These are phyloP conservation scores for Dioscorea zingiberensis DNA, from an alignment of 106 monocot genomes.

Conservation along the genomic window DNA sequence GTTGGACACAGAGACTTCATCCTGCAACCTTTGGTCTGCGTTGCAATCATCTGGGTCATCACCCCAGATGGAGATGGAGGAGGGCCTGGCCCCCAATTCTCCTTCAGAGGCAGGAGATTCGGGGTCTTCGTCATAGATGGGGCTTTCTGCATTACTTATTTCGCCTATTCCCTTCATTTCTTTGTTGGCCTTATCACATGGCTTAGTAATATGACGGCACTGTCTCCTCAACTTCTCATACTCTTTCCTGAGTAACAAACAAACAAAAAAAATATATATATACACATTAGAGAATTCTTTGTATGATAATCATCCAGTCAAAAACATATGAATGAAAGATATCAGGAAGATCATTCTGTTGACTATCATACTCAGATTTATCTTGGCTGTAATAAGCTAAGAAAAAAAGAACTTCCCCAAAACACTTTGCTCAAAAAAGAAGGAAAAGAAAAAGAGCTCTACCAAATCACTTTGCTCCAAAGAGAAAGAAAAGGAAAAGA, in stretches of 20 bases:
- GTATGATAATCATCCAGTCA: too few species aligned
- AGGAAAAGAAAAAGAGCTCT: too few species aligned
- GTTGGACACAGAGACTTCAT: conserved; percentile 5
- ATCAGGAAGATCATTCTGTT: too few species aligned
- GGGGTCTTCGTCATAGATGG: conserved; percentile 25
- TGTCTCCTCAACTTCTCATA: conserved; percentile 56
- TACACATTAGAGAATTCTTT: not conserved
- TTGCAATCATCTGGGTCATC: not conserved
- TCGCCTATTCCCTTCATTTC: conserved; percentile 18
- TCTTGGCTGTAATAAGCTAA: too few species aligned
- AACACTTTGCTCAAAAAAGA: not conserved
- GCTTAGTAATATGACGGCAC: conserved; percentile 40
- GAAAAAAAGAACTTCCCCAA: too few species aligned
- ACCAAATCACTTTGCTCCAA: too few species aligned
- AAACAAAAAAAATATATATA: too few species aligned
- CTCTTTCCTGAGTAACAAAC: conserved; percentile 50
- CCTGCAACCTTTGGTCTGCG: conserved; percentile 21
- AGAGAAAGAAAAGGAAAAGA: too few species aligned
- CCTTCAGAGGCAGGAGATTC: conserved; percentile 28
- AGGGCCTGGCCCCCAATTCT: conserved; percentile 6
- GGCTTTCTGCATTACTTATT: conserved; percentile 13
- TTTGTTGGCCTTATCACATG: conserved; percentile 9
- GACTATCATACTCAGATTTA: too few species aligned
- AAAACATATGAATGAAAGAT: too few species aligned
- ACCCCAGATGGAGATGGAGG: conserved; percentile 22